Base-by-base conservation (phyloP, 805 yeast genomes). In the Candida ipomoeae region DNA sequence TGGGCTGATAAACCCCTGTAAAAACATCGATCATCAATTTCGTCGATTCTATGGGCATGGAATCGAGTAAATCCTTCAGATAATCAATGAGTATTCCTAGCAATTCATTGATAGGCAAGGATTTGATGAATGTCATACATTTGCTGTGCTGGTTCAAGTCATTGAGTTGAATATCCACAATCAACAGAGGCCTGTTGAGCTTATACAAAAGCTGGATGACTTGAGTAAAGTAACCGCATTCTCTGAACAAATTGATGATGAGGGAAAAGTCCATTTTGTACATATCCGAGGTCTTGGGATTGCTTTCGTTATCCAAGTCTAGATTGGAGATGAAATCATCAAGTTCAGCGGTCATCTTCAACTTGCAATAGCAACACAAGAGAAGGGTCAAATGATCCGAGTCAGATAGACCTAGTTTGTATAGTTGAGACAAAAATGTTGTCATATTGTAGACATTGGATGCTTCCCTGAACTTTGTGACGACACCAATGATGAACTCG, bases 321-420 rank as follows among this genome's bases (percentile, higher is more conserved):
- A 79, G 59, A 1, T 64, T 61, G 2, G 75, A 69, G 21, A 89
- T 75, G 58, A 88, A 89, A 5, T 63, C 56, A 36, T 75, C 75
- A 26, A 92, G 70, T 43, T 83, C 83, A 1, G 75, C 78, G 2
- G 74, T 75, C 52, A 77, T 77, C 53, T 85, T 87, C 58, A 89
- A 67, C 61, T 90, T 89, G 53, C 96, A 87, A 60, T 85, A 83
- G 45, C 92, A 83, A 53, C 92, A 85, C 23, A 91, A 66, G 38
- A 91, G 71, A 23, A 92, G 67, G 0, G 96, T 90, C 5, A 89
- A 77, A 64, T 92, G 97, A 61, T 90, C 95, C 31, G 81, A 75
- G n/a, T 80, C 79, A 0, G 96, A 84, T 13, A 77, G 56, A 2
- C 78, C 75, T 40, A 74, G 65, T 6, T 75, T 75, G 48, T 86